These are phyloP conservation scores for Fusarium continuum DNA, from an alignment of 2,329 filamentous ascomycete species.

Conservation along the genomic window DNA sequence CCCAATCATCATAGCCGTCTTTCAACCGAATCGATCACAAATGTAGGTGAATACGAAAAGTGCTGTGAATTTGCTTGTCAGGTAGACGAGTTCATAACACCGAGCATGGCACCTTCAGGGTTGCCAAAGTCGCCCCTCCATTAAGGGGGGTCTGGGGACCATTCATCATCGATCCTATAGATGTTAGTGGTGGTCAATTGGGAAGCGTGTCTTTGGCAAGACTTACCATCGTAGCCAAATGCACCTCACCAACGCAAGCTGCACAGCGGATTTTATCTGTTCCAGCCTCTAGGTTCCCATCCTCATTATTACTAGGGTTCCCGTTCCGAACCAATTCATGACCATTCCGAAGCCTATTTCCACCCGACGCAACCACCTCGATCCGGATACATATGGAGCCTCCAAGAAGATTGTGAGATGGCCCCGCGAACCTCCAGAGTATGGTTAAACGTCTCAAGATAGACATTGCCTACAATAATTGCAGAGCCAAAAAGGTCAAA, in stretches of 20 bases:
- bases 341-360: slow-evolving; percentile 11
- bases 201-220: accelerated
- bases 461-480: slow-evolving; percentile 54
- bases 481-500: slow-evolving; percentile 53
- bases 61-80: slow-evolving; percentile 51
- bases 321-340: slow-evolving; percentile 19
- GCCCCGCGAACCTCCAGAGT: slow-evolving; percentile 7
- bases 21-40: slow-evolving; percentile 54
- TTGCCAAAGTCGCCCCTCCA: slow-evolving; percentile 55
- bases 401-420: slow-evolving; percentile 3
- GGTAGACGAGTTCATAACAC: slow-evolving; percentile 51
- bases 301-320: background rate
- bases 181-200: background rate
- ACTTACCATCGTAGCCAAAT: slow-evolving; percentile 56
- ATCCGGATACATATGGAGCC: slow-evolving; percentile 20
- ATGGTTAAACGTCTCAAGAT: slow-evolving; percentile 54
- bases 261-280: background rate
- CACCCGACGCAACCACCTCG: background rate
- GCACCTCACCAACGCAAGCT: too few species aligned
- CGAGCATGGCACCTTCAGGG: slow-evolving; percentile 49
- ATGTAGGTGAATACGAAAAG: slow-evolving; percentile 50
- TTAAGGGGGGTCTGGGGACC: slow-evolving; percentile 52
- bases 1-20: slow-evolving; percentile 50
- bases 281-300: background rate
- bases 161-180: slow-evolving; percentile 53